Evolutionary conservation across 106 monocot genomes (phyloP), one percentile per base, ranked within the genome.

Genomic region (Phalaenopsis equestris): DNA sequence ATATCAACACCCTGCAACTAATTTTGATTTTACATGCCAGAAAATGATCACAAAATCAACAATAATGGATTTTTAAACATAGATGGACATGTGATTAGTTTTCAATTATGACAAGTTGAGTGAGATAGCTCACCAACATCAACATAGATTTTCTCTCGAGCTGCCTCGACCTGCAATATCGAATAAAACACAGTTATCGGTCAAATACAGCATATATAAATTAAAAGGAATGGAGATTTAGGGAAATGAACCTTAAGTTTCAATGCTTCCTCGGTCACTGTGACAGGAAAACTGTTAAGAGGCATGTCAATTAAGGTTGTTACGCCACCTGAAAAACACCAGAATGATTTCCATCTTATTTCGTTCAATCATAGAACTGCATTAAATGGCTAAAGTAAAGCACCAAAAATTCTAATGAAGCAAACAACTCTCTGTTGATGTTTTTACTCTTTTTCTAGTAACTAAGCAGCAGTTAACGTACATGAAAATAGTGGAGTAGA

Each of bases 261-360:
- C 36, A 99, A 79, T 75, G 91, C 86, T 91, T 99, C 99, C 77
- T 86, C 90, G 55, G 99, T 93, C 2, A 95, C 90, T 21, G 95
- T 93, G 12, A 91, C 88, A 41, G 99, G 99, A 47, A 70, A 83
- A 83, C 93, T 93, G 61, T 99, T 99, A 55, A 99, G 95, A 42
- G 99, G 99, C 99, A 99, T 99, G 83, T 99, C 99, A 79, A 99
- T 81, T 81, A 99, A 79, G 73, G 92, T 93, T 80, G 99, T 99
- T 85, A 99, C 77, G 61, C 99, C 99, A 87, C 99, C 99, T 99
- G 86, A 82, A 84, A 81, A 17, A 46, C 41, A 84, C 17, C 16
- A 48, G 75, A 74, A 75, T 49, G n/a, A 37, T 79, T 4, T 38
- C 36, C 21, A 42, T n/a, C 42, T 55, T 38, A 75, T n/a, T 18